Evolutionary conservation across 306 rosid species (phyloP).

Genomic region (Alnus rubra): DNA sequence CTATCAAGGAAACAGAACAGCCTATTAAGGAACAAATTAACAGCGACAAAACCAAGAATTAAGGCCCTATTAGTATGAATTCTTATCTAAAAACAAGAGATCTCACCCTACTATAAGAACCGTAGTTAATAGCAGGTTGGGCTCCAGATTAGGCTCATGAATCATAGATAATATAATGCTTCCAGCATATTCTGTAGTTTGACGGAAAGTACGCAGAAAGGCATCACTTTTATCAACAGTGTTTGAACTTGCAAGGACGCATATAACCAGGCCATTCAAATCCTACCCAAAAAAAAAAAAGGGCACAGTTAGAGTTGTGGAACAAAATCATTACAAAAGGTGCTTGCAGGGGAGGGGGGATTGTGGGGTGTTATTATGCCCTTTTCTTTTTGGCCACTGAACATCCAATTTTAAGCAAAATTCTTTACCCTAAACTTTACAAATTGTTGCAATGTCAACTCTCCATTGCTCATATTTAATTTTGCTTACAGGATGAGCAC

Average conservation of each 20-base stretch:
- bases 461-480: background rate
- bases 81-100: constrained; percentile 28
- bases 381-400: background rate
- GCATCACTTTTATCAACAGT: constrained; percentile 44
- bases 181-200: constrained; percentile 54
- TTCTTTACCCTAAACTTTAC: background rate
- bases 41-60: background rate
- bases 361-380: background rate
- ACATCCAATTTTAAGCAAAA: background rate
- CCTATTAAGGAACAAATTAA: background rate
- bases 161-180: constrained; percentile 61
- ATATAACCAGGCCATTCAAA: constrained; percentile 63
- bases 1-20: background rate
- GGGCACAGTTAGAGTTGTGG: constrained; percentile 12
- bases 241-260: constrained; percentile 66
- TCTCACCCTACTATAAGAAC: constrained; percentile 75
- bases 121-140: constrained; percentile 71
- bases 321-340: background rate
- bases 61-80: constrained; percentile 4
- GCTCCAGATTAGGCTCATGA: constrained; percentile 70
- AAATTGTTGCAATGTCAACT: too few species aligned
- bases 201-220: constrained; percentile 63
- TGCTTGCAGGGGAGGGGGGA: background rate
- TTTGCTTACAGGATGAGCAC: background rate
- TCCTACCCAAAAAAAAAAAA: constrained; percentile 47